Percentiles rank a stretch among this genome's conserved stretches.
phyloP scores from a whole-genome alignment of 805 yeast genomes.

The Vanderwaltozyma yarrowii region DNA sequence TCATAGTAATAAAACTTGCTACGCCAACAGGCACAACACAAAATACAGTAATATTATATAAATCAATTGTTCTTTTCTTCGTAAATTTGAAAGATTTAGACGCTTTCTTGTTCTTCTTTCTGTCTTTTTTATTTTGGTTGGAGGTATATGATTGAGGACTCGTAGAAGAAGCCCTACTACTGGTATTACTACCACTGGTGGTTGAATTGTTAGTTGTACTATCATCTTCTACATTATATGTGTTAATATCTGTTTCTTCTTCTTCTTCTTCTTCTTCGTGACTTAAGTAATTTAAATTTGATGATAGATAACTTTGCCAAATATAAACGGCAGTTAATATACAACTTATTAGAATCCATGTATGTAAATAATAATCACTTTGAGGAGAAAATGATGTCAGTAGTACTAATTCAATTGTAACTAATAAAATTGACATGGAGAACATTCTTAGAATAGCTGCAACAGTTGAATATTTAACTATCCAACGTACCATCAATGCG shows the following conservation, averaged over 20 bases:
- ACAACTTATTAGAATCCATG: constrained; percentile 89
- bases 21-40: constrained; percentile 98
- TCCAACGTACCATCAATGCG: constrained; percentile 88
- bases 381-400: constrained; percentile 61
- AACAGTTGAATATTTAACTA: constrained; percentile 75
- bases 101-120: not conserved
- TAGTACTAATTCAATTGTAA: constrained; percentile 59
- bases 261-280: constrained; percentile 6
- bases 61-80: constrained; percentile 57
- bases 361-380: constrained; percentile 65
- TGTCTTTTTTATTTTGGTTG: not conserved
- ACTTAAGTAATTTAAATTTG: constrained; percentile 43
- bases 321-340: constrained; percentile 71
- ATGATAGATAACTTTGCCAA: constrained; percentile 79
- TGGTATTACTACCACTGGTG: not conserved
- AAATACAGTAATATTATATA: constrained; percentile 82
- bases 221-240: too few species aligned
- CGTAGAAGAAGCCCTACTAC: not conserved
- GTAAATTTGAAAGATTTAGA: constrained; percentile 9
- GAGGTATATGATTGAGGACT: not conserved
- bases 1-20: constrained; percentile 89
- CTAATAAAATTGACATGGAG: constrained; percentile 66
- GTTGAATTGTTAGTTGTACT: not conserved
- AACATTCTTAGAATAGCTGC: constrained; percentile 85
- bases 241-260: constrained; percentile 1